Base-by-base conservation (phyloP, 2,329 filamentous ascomycete genomes). In the Fusarium poae region DNA sequence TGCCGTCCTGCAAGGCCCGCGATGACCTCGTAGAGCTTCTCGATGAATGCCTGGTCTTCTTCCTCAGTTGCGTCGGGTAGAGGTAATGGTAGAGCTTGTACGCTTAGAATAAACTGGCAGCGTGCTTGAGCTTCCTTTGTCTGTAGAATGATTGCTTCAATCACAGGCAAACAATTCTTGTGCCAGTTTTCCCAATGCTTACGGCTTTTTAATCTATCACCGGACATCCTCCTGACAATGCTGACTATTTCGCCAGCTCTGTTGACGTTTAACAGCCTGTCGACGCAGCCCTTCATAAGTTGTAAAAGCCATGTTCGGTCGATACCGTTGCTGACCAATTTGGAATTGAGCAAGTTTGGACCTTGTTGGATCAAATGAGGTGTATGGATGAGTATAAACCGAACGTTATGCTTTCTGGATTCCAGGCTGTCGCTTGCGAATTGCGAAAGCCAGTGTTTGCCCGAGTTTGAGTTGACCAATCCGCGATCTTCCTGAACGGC, bases 401-500 rank as follows among this genome's bases (percentile, higher is more conserved):
- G 30, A 32, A 67, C 12, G 29, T 10, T 34, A 13, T 23, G 4
- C 15, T 16, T 23, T 16, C 20, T 35, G 16, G 2, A 16, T 15
- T 35, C 21, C 15, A 20, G 43, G 15, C 49, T 10, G 20, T 67
- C 66, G 10, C 58, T 64, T 23, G 46, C 20, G 29, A 69, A 75
- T n/a, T 74, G 68, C 2, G 65, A 30, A 6, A 75, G 54, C 78
- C 78, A 80, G 43, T 79, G 77, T 42, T 67, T 68, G 1, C 76
- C 77, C 0, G 68, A 70, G 9, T 75, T 74, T 4, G 76, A 78
- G 10, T 62, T 65, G 15, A 67, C n/a, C 2, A 79, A 63, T 5
- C 74, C 61, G 1, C 51, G 43, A 30, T 75, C 61, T 11, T 53
- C 62, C 39, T 69, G 72, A 18, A 80, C 61, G 1, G 65, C 39